Base-by-base conservation (phyloP, 2,329 filamentous ascomycete genomes). In the Hypoxylon sp. region DNA sequence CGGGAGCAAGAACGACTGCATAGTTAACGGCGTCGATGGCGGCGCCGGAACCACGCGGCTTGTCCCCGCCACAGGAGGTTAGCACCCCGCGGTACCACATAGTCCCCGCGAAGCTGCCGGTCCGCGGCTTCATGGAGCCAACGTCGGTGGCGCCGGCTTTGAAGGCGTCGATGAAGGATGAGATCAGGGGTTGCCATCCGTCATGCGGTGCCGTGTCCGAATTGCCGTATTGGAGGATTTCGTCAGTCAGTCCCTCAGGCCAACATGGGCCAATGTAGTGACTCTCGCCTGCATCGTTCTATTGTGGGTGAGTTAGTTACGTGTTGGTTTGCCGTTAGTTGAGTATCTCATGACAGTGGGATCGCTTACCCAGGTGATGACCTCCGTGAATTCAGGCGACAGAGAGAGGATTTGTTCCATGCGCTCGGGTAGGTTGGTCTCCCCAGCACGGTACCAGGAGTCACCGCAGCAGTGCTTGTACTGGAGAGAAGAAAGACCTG, bases 221-320 rank as follows among this genome's bases (percentile, higher is more conserved):
- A 59, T 77, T 76, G 35, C 74, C 75, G 60, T 80, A 81, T 21
- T 74, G 66, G 8, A 73, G 63, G 57, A 78, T 76, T 21, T 74
- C 73, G 19, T 54, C 35, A 39, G 69, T 73, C 2, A 75, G 66
- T 29, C 73, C 75, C 58, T 80, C 78, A 6, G 73, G 62, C 75
- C 76, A 79, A 35, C 75, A 72, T 15, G 74, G 73, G 29, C 79
- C 79, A 42, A 81, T 75, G 69, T 81, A 81, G 68, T 81, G 80
- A 62, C 74, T 76, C 60, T 80, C 79, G 15, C 77, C 76, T 1
- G 76, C 79, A 57, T 80, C 78, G 60, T 81, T 79, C 77, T 75
- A 37, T 65, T 55, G 46, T 17, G 15, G 24, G 17, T 7, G 42
- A 17, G n/a, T 44, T 44, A 21, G 15, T 21, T 19, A 21, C 10